A percentile compares a stretch with the other conserved stretches of the same genome.
phyloP scores from a whole-genome alignment of 2,329 filamentous ascomycete genomes.

The Didymella sp. region DNA sequence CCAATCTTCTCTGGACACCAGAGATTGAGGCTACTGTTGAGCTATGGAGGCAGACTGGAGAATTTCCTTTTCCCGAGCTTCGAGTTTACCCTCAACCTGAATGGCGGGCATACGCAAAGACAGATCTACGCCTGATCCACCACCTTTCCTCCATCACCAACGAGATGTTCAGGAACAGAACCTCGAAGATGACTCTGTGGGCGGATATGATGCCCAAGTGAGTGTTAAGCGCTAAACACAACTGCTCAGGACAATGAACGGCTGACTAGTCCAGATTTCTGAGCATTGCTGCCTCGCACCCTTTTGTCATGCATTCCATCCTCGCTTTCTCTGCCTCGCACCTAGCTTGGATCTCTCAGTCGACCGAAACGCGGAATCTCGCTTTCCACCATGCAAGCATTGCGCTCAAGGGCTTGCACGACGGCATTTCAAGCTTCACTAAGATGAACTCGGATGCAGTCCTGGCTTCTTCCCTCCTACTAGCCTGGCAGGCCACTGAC shows the following conservation, averaged over 20 bases:
- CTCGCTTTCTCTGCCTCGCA: conserved; percentile 95
- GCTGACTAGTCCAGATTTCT: conserved; percentile 68
- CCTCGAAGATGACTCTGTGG: conserved; percentile 89
- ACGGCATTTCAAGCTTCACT: conserved; percentile 85
- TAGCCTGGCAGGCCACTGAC: conserved; percentile 96
- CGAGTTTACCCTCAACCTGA: conserved; percentile 76
- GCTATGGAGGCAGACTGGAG: conserved; percentile 81
- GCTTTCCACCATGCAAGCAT: conserved; percentile 87
- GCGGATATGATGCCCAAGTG: conserved; percentile 91
- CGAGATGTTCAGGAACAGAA: conserved; percentile 77
- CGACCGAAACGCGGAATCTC: conserved; percentile 83
- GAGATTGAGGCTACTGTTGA: conserved; percentile 83
- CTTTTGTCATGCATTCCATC: conserved; percentile 93
- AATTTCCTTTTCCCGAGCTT: conserved; percentile 85
- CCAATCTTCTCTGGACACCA: conserved; percentile 81
- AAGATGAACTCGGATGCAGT: conserved; percentile 88
- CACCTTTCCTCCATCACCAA: conserved; percentile 87
- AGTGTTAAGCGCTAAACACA: conserved; percentile 48
- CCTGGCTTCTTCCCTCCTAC: conserved; percentile 85
- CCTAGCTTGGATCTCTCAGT: conserved; percentile 86
- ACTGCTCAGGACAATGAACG: neutral
- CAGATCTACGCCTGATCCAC: conserved; percentile 87
- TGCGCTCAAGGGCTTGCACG: conserved; percentile 85
- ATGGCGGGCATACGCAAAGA: conserved; percentile 74
- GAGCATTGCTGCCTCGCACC: conserved; percentile 78